A percentile compares a stretch with the other conserved stretches of the same genome.
Conservation (phyloP, 768 basidiomycete species). For the Serendipita vermifera region DNA sequence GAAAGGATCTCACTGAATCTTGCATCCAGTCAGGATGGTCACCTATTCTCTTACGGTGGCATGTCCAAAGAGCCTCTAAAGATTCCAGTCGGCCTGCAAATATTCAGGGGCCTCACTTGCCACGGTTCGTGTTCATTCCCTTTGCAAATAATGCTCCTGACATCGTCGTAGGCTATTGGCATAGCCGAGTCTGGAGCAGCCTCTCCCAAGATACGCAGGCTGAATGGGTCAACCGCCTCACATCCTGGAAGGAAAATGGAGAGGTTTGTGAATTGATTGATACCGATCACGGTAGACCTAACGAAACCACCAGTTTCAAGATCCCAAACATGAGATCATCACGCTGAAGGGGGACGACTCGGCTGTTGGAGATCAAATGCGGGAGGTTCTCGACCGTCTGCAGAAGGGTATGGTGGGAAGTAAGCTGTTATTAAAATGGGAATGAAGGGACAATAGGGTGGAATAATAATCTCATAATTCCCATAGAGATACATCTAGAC, state of each 20-base stretch:
- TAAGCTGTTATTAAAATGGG: constrained; percentile 36
- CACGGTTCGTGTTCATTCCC: constrained; percentile 26
- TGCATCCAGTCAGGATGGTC: constrained; percentile 34
- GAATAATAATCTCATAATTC: constrained; percentile 11
- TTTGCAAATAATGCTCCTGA: not conserved
- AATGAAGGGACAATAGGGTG: constrained; percentile 17
- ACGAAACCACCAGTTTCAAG: constrained; percentile 38
- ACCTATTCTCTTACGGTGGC: constrained; percentile 77
- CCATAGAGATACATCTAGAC: constrained; percentile 11
- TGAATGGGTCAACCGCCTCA: constrained; percentile 37
- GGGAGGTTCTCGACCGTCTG: constrained; percentile 25
- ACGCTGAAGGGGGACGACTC: constrained; percentile 36
- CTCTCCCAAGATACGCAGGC: constrained; percentile 38
- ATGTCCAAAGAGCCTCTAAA: constrained; percentile 78
- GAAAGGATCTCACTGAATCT: not conserved
- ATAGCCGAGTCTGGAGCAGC: constrained; percentile 51
- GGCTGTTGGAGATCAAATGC: constrained; percentile 25
- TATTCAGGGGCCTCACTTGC: constrained; percentile 68
- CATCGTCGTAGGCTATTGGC: constrained; percentile 48
- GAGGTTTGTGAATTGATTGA: constrained; percentile 29
- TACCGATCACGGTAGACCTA: constrained; percentile 8
- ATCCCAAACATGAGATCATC: constrained; percentile 58
- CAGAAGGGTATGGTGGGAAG: constrained; percentile 32
- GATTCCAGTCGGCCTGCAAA: constrained; percentile 64
- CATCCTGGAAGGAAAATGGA: constrained; percentile 39